phyloP scores from a whole-genome alignment of 352 stramenopile genomes.

The Paralagenidium karlingii region DNA sequence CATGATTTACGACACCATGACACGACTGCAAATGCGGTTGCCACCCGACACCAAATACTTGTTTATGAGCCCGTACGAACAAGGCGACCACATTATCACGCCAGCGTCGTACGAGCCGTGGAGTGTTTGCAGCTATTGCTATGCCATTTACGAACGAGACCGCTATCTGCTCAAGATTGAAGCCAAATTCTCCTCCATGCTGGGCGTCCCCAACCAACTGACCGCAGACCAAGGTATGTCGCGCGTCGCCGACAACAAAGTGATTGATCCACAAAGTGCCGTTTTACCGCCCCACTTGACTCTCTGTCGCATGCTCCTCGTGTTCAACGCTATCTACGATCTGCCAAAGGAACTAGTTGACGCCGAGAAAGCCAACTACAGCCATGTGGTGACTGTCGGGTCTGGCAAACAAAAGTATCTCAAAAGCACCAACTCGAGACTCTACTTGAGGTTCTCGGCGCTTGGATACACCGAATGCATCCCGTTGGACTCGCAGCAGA shows the following conservation, averaged over 20 bases:
- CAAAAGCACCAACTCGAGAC: constrained; percentile 10
- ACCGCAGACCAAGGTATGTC: constrained; percentile 25
- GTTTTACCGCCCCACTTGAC: constrained; percentile 51
- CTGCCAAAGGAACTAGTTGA: constrained; percentile 65
- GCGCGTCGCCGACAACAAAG: constrained; percentile 26
- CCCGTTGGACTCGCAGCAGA: constrained; percentile 37
- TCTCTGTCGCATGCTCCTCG: constrained; percentile 59
- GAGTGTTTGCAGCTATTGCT: constrained; percentile 77
- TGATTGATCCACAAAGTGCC: constrained; percentile 22
- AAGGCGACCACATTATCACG: no score
- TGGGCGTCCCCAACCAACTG: constrained; percentile 27
- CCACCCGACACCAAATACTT: constrained; percentile 28
- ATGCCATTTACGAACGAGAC: constrained; percentile 75
- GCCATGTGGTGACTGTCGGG: constrained; percentile 6
- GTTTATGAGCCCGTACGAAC: constrained; percentile 26
- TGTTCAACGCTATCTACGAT: constrained; percentile 75
- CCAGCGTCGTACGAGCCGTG: constrained; percentile 77
- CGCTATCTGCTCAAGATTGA: constrained; percentile 65
- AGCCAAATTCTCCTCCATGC: constrained; percentile 29
- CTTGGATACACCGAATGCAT: constrained; percentile 72
- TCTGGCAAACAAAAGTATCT: neutral
- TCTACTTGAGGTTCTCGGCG: constrained; percentile 64
- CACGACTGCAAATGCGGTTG: constrained; percentile 42
- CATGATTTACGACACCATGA: constrained; percentile 77
- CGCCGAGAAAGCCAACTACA: constrained; percentile 25